phyloP scores from a whole-genome alignment of 495 filamentous ascomycete genomes.

The Penicillium silybi region DNA sequence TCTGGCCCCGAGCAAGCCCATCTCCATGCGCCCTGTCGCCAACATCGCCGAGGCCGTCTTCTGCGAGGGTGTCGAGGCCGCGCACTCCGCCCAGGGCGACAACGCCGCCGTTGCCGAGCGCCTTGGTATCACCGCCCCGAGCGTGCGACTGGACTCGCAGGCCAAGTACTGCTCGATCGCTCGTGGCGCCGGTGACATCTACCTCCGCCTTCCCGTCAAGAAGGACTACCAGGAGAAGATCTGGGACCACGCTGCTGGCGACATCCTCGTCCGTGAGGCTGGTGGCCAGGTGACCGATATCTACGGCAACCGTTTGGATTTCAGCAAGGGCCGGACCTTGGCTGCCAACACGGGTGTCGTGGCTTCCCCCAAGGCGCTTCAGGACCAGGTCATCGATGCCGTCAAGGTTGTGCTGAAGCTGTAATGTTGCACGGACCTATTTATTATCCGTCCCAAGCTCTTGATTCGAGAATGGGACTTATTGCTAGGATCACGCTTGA shows the following conservation, averaged over 20 bases:
- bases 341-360: conserved; percentile 88
- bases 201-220: conserved; percentile 78
- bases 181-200: conserved; percentile 92
- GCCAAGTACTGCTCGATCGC: conserved; percentile 97
- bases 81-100: conserved; percentile 83
- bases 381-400: conserved; percentile 71
- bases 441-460: neutral
- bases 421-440: conserved; percentile 28
- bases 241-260: conserved; percentile 98
- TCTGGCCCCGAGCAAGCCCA: conserved; percentile 57
- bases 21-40: conserved; percentile 71
- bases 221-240: conserved; percentile 97
- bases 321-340: conserved; percentile 80
- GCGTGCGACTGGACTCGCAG: conserved; percentile 93
- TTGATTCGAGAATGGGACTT: neutral
- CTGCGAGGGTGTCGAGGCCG: conserved; percentile 92
- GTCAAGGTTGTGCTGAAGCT: conserved; percentile 74
- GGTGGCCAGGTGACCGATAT: conserved; percentile 89
- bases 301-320: conserved; percentile 75
- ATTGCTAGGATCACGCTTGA: conserved; percentile 30
- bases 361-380: conserved; percentile 72
- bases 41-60: conserved; percentile 78
- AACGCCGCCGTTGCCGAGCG: conserved; percentile 77
- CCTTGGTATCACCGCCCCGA: conserved; percentile 78
- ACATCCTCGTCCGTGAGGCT: conserved; percentile 89